Evolutionary conservation across 495 filamentous ascomycete species (phyloP), one percentile per base, ranked within the genome.

Genomic region (Talaromyces adpressus): DNA sequence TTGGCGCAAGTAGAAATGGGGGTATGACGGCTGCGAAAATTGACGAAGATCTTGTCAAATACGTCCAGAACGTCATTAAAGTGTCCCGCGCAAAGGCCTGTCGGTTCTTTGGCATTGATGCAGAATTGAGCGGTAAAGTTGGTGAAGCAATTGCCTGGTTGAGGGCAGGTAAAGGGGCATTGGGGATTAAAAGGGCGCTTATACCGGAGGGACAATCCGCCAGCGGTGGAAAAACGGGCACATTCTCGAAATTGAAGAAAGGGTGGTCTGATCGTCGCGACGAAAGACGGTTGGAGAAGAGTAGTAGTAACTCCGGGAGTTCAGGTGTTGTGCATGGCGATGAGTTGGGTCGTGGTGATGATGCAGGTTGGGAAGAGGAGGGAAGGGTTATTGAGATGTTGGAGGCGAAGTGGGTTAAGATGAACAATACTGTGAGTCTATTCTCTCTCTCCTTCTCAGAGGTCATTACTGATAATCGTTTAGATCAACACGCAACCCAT

Each of bases 81-180:
- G 89, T 88, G 1, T 87, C 90, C 29, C 81, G 89, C 30, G 94
- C 87, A 6, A 90, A 91, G 64, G 91, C 91, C 0, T 95, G 91
- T 70, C 84, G 93, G 30, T 96, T 97, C 72, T 89, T 97, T 57
- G 93, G 85, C 2, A 87, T 97, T 30, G 91, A 98, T 73, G 88
- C 93, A 2, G 94, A 98, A 67, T 67, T 92, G 12, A 84, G 84
- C 6, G 91, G 89, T 3, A 86, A 91, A 73, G 88, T 87, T 4
- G 94, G 92, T 0, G 86, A 85, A 63, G 94, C 80, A 0, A 89
- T 98, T 66, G 91, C 87, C 0, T 98, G 93, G 93, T 70, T 96
- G 56, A 75, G 81, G 16, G 91, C 85, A 49, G 91, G 86, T 1
- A 84, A 85, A 68, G 82, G 83, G 39, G 85, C 91, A 63, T 72